A percentile compares a stretch with the other conserved stretches of the same genome.
These are phyloP conservation scores for Melaleuca alternifolia DNA, from an alignment of 345 rosid genomes.

Conservation along the genomic window DNA sequence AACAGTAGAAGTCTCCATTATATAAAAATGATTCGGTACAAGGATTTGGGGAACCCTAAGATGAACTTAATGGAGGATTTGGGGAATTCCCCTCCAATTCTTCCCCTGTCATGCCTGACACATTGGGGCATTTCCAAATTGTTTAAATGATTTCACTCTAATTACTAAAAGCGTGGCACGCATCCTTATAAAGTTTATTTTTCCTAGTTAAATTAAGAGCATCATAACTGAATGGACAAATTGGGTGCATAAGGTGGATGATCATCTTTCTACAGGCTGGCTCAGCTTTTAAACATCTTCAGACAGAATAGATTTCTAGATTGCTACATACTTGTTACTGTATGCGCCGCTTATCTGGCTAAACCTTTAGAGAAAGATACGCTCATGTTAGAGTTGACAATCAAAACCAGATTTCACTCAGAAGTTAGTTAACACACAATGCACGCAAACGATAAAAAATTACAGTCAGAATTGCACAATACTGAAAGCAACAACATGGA, in stretches of 20 bases:
- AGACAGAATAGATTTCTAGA: not conserved
- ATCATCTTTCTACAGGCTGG: not conserved
- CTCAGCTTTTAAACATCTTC: not conserved
- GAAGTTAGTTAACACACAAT: not conserved
- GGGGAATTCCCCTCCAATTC: not conserved
- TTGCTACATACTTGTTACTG: not conserved
- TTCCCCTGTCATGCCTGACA: not conserved
- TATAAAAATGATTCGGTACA: not conserved
- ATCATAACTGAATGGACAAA: not conserved
- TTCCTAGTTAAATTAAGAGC: not conserved
- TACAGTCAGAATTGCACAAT: not conserved
- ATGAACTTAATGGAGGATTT: not conserved
- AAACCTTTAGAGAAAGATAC: not conserved
- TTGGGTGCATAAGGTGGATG: not conserved
- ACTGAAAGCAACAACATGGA: not conserved
- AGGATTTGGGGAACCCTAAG: not conserved
- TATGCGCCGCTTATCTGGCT: not conserved
- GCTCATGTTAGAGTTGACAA: not conserved
- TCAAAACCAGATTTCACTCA: not conserved
- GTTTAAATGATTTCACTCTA: not conserved
- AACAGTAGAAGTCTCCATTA: not conserved
- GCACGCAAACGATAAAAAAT: not conserved
- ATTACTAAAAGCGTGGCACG: not conserved
- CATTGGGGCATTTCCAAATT: not conserved
- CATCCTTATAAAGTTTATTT: not conserved